Conservation (phyloP, 805 yeast genomes). For the Ogataea trehaloabstinens region DNA sequence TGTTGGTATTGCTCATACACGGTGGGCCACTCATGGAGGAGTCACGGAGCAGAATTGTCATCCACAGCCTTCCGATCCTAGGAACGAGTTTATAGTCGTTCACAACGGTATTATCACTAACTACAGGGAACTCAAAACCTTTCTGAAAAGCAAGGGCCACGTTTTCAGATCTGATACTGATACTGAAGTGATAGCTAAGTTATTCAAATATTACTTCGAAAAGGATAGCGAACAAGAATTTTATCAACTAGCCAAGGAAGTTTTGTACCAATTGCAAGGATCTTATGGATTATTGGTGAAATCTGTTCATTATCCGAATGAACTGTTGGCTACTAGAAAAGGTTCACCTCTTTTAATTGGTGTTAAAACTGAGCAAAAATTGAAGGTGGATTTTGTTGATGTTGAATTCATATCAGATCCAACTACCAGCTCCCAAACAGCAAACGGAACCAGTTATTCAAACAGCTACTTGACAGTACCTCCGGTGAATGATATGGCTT, state of each 20-base stretch:
- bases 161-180: constrained; percentile 90
- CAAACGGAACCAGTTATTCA: constrained; percentile 12
- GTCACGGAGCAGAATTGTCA: constrained; percentile 87
- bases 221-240: constrained; percentile 83
- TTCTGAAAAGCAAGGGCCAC: constrained; percentile 76
- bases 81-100: constrained; percentile 84
- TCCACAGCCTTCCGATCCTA: constrained; percentile 88
- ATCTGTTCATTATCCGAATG: constrained; percentile 91
- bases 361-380: constrained; percentile 91
- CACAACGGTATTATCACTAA: constrained; percentile 99
- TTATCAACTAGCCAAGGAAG: constrained; percentile 89
- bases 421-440: constrained; percentile 33
- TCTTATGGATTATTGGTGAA: constrained; percentile 95
- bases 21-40: constrained; percentile 99
- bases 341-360: constrained; percentile 98
- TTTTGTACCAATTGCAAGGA: constrained; percentile 90
- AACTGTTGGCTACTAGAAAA: constrained; percentile 93
- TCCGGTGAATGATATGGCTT: constrained; percentile 17
- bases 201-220: constrained; percentile 83
- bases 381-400: constrained; percentile 97
- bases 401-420: constrained; percentile 85
- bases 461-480: constrained; percentile 18
- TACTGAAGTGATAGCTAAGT: constrained; percentile 95
- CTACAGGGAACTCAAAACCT: constrained; percentile 84
- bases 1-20: constrained; percentile 96